Evolutionary conservation across 192 early-diverging fungal species (phyloP), one percentile per base, ranked within the genome.

Genomic region (Backusella circina): DNA sequence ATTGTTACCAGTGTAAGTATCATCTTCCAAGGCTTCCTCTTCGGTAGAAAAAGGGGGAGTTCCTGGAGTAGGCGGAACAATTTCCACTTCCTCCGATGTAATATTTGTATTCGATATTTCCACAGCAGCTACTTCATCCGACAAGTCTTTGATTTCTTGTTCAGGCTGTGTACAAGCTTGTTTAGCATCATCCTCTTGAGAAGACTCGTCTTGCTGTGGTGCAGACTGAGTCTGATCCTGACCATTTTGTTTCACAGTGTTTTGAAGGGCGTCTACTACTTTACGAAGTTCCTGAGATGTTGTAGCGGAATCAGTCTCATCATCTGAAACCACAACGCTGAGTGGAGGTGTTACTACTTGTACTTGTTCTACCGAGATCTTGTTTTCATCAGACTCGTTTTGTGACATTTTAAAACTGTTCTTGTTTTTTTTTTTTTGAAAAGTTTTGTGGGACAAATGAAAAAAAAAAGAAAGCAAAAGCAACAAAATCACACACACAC

Each of bases 61-160:
- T 21, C 79, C 79, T 16, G 79, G 79, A 1, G 79, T 77, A 1
- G 79, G 79, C 33, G 79, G 79, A 61, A 28, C 26, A 26, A 61
- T 61, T 28, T 61, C 54, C 3, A 10, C 65, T 67, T 33, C 65
- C 28, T 67, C 33, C 28, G 41, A 13, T 15, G 8, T 21, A 26
- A 18, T 21, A 23, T 33, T 36, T 7, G n/a, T 10, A 12, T 8
- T 21, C 21, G 67, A 37, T 21, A 23, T 68, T 23, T 33, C 21
- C 18, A 68, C 32, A n/a, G 67, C 21, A 36, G 67, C 10, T 16
- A 38, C 36, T 37, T 68, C 67, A 68, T 68, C 67, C 21, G 35
- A 23, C n/a, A 68, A 12, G 12, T 33, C 21, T 26, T 68, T 68
- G 36, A 36, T 68, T 21, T 68, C 67, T 37, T 36, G 21, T 12